A percentile compares a stretch with the other conserved stretches of the same genome.
phyloP scores from a whole-genome alignment of 345 rosid genomes.

The Lepidium aucheri region DNA sequence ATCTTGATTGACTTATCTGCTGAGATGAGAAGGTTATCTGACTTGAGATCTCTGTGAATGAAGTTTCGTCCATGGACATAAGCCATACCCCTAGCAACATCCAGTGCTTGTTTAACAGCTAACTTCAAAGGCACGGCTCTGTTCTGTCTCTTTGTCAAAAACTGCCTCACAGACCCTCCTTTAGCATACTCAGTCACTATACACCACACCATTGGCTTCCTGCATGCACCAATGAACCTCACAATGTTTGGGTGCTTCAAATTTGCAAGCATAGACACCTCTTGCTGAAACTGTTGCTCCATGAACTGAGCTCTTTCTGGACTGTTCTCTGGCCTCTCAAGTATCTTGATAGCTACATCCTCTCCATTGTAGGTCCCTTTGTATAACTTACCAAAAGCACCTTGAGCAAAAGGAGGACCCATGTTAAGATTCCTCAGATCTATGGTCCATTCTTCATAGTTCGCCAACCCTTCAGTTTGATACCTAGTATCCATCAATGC shows the following conservation, averaged over 20 bases:
- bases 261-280: conserved; percentile 31
- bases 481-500: conserved; percentile 41
- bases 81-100: conserved; percentile 47
- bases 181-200: conserved; percentile 37
- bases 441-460: conserved; percentile 53
- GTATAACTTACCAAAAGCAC: conserved; percentile 49
- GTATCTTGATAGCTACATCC: conserved; percentile 36
- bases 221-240: conserved; percentile 33
- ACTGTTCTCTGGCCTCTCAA: conserved; percentile 29
- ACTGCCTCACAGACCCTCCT: conserved; percentile 36
- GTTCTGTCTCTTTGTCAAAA: conserved; percentile 25
- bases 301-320: conserved; percentile 27
- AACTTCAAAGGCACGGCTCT: conserved; percentile 37
- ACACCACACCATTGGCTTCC: conserved; percentile 36
- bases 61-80: conserved; percentile 38
- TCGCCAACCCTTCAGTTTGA: conserved; percentile 40
- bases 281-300: conserved; percentile 39
- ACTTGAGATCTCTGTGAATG: conserved; percentile 43
- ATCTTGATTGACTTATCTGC: conserved; percentile 39
- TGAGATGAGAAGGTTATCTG: conserved; percentile 39
- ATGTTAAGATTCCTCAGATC: conserved; percentile 44
- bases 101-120: conserved; percentile 37
- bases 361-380: conserved; percentile 35
- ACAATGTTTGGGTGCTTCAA: conserved; percentile 33
- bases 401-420: conserved; percentile 57